Percentiles rank a stretch among this genome's conserved stretches.
These are phyloP conservation scores for Pyrenochaeta sp. DNA, from an alignment of 2,329 filamentous ascomycete genomes.

Conservation along the genomic window DNA sequence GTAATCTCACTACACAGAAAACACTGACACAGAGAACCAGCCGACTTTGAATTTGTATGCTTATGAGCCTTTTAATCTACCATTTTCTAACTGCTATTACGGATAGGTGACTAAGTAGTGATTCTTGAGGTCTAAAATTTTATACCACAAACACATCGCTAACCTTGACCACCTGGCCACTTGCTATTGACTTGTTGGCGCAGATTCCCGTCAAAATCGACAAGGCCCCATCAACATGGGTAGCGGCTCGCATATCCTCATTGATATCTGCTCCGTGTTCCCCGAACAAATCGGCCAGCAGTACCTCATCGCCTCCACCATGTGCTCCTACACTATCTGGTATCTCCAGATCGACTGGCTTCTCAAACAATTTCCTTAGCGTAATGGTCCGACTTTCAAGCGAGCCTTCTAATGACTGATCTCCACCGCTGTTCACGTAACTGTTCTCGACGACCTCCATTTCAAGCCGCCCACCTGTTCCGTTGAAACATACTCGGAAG, in stretches of 20 bases:
- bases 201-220: slow-evolving; percentile 68
- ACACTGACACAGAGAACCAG: too few species aligned
- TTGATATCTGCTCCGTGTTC: slow-evolving; percentile 56
- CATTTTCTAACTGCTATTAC: too few species aligned
- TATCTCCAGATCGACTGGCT: slow-evolving; percentile 64
- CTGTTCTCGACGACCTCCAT: slow-evolving; percentile 69
- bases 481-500: slow-evolving; percentile 65
- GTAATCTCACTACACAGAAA: too few species aligned
- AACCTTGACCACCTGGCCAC: slow-evolving; percentile 64
- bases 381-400: slow-evolving; percentile 59
- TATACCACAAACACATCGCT: slow-evolving; percentile 53
- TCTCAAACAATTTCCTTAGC: slow-evolving; percentile 63
- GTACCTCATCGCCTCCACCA: slow-evolving; percentile 65
- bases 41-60: too few species aligned
- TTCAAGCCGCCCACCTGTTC: slow-evolving; percentile 65
- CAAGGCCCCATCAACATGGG: slow-evolving; percentile 65
- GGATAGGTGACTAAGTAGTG: too few species aligned
- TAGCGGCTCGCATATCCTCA: slow-evolving; percentile 62
- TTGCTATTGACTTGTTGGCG: slow-evolving; percentile 65
- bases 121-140: too few species aligned
- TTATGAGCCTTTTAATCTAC: too few species aligned
- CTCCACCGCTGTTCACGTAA: slow-evolving; percentile 66
- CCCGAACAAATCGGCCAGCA: slow-evolving; percentile 66
- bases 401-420: slow-evolving; percentile 63
- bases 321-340: slow-evolving; percentile 63